A percentile compares a stretch with the other conserved stretches of the same genome.
Evolutionary conservation across 768 basidiomycete genomes (phyloP).

Genomic region (Strobilomyces echinocephalus): DNA sequence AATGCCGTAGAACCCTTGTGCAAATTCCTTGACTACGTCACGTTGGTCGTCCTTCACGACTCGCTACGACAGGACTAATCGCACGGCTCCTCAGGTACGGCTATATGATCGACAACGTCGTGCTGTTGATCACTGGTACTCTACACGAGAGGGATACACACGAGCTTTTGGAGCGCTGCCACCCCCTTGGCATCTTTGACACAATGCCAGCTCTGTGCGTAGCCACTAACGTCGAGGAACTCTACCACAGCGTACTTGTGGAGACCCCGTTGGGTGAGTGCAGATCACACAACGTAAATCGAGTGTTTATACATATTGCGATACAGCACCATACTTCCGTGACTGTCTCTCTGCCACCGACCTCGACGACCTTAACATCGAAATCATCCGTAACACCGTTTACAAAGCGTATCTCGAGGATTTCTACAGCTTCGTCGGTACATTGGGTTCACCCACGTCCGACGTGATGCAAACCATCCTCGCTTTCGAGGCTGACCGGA

Average conservation of each 20-base stretch:
- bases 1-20: conserved; percentile 89
- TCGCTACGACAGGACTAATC: conserved; percentile 3
- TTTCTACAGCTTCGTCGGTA: conserved; percentile 79
- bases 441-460: conserved; percentile 78
- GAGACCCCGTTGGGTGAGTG: conserved; percentile 92
- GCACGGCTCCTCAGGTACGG: conserved; percentile 59
- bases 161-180: conserved; percentile 93
- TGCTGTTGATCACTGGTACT: conserved; percentile 95
- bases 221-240: conserved; percentile 96
- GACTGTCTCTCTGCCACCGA: conserved; percentile 93
- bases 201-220: conserved; percentile 99
- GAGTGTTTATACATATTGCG: not conserved
- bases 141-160: conserved; percentile 96
- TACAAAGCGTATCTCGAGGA: conserved; percentile 99
- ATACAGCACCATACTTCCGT: conserved; percentile 87
- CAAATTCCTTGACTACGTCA: conserved; percentile 97
- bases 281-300: not conserved
- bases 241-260: conserved; percentile 94
- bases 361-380: conserved; percentile 97
- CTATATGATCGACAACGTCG: conserved; percentile 99
- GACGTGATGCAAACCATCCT: conserved; percentile 92
- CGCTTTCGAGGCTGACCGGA: conserved; percentile 93
- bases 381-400: conserved; percentile 98
- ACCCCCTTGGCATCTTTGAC: conserved; percentile 95
- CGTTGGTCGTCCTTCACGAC: conserved; percentile 50